These are phyloP conservation scores for Henckelia pumila DNA, from an alignment of 257 asterid species.

Conservation along the genomic window DNA sequence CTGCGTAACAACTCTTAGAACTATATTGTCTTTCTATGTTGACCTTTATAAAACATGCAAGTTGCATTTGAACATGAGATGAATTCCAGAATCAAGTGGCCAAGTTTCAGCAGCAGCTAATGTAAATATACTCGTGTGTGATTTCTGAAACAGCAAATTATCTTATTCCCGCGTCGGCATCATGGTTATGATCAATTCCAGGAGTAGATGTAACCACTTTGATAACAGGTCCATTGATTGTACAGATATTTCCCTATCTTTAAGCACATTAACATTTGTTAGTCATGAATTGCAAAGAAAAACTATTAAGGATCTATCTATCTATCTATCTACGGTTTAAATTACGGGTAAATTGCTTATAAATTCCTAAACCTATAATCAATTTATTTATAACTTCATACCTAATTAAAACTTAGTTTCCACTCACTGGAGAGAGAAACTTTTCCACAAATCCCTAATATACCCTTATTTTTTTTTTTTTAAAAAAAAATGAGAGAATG, in stretches of 20 bases:
- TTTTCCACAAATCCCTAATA: too few relatives aligned
- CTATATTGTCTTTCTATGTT: background rate
- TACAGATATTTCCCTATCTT: conserved; percentile 76
- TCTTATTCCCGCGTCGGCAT: conserved; percentile 42
- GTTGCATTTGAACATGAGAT: background rate
- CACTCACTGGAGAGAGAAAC: too few relatives aligned
- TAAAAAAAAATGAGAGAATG: too few relatives aligned
- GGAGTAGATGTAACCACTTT: conserved; percentile 88
- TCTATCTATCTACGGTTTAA: too few relatives aligned
- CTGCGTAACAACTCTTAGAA: background rate
- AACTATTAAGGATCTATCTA: too few relatives aligned
- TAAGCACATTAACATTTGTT: conserved; percentile 27
- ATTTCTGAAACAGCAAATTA: background rate
- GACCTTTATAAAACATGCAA: background rate
- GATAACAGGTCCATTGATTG: conserved; percentile 63
- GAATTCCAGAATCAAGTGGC: background rate
- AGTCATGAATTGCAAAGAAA: conserved; percentile 15
- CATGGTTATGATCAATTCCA: conserved; percentile 60
- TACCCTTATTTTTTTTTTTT: too few relatives aligned
- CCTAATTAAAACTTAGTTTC: too few relatives aligned
- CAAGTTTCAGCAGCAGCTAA: background rate
- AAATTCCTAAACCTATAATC: too few relatives aligned
- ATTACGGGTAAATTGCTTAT: too few relatives aligned
- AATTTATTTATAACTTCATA: too few relatives aligned
- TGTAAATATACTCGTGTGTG: background rate